Base-by-base conservation (phyloP, 2,329 filamentous ascomycete species). In the Ophiocordyceps camponoti-leonardi region DNA sequence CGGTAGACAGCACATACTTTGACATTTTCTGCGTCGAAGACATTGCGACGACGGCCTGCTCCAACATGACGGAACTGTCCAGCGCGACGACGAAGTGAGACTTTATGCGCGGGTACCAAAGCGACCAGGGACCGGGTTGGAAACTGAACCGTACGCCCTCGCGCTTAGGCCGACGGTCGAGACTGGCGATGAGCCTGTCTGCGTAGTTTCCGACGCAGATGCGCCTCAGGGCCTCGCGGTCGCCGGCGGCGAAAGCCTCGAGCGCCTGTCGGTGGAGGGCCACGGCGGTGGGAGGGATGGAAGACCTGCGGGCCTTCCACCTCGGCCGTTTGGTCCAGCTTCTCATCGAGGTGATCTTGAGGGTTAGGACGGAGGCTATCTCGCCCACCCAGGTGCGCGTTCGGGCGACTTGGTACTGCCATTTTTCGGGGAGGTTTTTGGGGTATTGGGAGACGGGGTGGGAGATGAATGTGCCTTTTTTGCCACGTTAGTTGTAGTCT, bases 211-310 rank as follows among this genome's bases (percentile, higher is more conserved):
- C 60, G 20, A 69, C 61, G 63, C 79, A 83, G 42, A 81, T 60
- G 26, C 60, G 58, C 42, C 67, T 60, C 23, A 83, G 62, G 6
- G 67, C 62, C 2, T 55, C 51, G 51, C 65, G 62, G 61, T 82
- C 73, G 48, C 75, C 77, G 2, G 61, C 60, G 7, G 81, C 80
- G 44, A 82, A 71, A 5, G 73, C 73, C 47, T 69, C 67, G 52
- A 77, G 75, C 67, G 84, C 74, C 51, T 73, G 62, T 45, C 65
- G 62, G 59, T 85, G 79, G 54, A 83, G 63, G 19, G 65, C 68
- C 53, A 73, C 69, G 30, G 78, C 80, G 1, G 69, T 67, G 2
- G 75, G 69, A 10, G 67, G 58, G 42, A 75, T 62, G 45, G 59
- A 56, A 20, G 59, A 51, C 14, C 64, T 65, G 23, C 60, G 52